phyloP scores from a whole-genome alignment of 148 eudicot genomes.

The Beta vulgaris region DNA sequence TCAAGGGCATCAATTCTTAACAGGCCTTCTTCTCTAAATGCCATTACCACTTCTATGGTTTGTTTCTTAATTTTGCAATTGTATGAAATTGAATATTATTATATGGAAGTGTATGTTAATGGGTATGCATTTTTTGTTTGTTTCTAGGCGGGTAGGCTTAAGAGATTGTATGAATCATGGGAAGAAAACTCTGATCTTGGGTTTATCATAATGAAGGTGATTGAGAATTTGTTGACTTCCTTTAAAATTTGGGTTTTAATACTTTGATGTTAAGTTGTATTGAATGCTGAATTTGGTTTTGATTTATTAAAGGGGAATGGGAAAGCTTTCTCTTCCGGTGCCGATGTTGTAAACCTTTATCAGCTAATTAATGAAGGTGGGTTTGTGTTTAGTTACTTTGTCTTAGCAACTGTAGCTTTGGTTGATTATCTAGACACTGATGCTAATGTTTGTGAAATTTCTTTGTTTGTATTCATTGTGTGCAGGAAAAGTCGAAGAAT shows the following conservation, averaged over 20 bases:
- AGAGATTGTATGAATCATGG: constrained; percentile 83
- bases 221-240: background rate
- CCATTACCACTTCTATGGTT: constrained; percentile 69
- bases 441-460: background rate
- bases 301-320: constrained; percentile 61
- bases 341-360: constrained; percentile 64
- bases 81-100: no score
- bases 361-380: constrained; percentile 75
- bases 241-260: background rate
- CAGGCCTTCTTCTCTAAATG: constrained; percentile 76
- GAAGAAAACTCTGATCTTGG: constrained; percentile 91
- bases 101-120: background rate
- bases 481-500: constrained; percentile 84
- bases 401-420: background rate
- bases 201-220: constrained; percentile 86
- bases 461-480: constrained; percentile 14
- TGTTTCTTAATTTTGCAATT: constrained; percentile 9
- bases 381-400: constrained; percentile 18
- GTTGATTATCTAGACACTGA: background rate
- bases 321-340: constrained; percentile 80
- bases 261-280: background rate
- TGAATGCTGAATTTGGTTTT: constrained; percentile 18
- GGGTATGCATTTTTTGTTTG: background rate
- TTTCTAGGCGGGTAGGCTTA: constrained; percentile 62
- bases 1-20: constrained; percentile 81